Conservation (phyloP, 257 asterid genomes). For the Primulina huaijiensis region DNA sequence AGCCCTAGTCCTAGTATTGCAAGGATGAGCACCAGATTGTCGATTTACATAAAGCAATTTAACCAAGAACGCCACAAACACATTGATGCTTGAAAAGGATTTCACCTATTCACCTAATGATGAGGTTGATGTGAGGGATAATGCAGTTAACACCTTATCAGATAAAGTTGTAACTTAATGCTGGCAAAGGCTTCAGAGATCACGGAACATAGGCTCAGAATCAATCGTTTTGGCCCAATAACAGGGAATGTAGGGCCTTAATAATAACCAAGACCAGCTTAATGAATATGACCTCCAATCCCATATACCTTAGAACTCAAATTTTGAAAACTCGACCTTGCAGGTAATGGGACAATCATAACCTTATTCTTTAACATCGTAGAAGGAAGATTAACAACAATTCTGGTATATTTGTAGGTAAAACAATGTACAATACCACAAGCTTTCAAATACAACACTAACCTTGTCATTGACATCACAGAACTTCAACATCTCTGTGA, state of each 20-base stretch:
- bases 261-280: too few species aligned
- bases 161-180: not conserved
- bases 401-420: not conserved
- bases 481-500: conserved; percentile 72
- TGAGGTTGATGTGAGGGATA: not conserved
- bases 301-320: not conserved
- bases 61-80: not conserved
- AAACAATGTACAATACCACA: not conserved
- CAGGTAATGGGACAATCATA: not conserved
- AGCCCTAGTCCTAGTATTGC: not conserved
- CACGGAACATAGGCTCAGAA: not conserved
- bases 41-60: not conserved
- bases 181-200: not conserved
- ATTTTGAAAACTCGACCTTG: not conserved
- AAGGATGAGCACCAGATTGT: not conserved
- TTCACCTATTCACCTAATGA: not conserved
- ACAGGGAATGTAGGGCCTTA: too few species aligned
- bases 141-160: not conserved
- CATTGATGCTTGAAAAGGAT: not conserved
- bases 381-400: not conserved
- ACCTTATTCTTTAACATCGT: not conserved
- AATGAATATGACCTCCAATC: not conserved
- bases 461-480: conserved; percentile 94
- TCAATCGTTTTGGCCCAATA: not conserved
- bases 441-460: conserved; percentile 25